These are phyloP conservation scores for Rhytidiadelphus loreus DNA, from an alignment of 225 moss, liverwort and hornwort species.

Conservation along the genomic window DNA sequence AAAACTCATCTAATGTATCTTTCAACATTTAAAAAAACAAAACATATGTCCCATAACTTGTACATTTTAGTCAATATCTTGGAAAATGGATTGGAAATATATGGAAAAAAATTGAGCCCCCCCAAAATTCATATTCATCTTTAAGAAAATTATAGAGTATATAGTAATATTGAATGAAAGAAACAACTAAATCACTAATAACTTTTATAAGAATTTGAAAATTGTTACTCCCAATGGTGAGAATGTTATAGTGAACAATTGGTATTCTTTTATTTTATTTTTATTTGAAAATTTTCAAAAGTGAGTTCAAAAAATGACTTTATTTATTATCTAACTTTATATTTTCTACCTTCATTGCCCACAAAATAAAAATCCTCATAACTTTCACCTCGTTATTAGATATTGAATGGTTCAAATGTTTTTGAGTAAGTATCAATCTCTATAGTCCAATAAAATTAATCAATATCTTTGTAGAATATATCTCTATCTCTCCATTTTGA, in stretches of 20 bases:
- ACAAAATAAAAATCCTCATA: not conserved
- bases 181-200: too few species aligned
- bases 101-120: too few species aligned
- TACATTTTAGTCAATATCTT: not conserved
- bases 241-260: not conserved
- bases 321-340: too few species aligned
- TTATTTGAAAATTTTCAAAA: not conserved
- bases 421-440: not conserved
- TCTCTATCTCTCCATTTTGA: accelerated
- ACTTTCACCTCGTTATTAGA: not conserved
- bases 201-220: not conserved
- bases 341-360: not conserved
- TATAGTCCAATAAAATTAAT: not conserved
- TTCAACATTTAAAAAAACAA: not conserved
- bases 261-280: accelerated
- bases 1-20: too few species aligned
- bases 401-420: not conserved
- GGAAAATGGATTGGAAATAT: not conserved
- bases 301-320: accelerated
- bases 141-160: not conserved
- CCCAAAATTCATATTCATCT: not conserved
- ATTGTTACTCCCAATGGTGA: not conserved
- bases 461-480: too few species aligned
- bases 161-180: not conserved
- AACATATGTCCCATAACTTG: not conserved